Evolutionary conservation across 306 rosid species (phyloP).

Genomic region (Pyrus pyrifolia): DNA sequence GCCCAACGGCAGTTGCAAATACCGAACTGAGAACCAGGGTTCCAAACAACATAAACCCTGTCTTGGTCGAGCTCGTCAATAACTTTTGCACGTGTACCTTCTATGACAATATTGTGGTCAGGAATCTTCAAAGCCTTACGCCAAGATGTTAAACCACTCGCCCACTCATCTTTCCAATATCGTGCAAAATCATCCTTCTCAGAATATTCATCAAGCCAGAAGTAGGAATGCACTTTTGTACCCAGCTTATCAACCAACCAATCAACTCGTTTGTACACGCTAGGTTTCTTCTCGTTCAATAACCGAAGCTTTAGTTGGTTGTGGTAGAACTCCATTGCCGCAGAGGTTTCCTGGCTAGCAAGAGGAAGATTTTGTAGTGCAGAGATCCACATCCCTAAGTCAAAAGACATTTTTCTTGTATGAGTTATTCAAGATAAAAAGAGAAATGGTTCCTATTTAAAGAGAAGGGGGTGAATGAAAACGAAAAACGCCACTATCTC

Average conservation of each 20-base stretch:
- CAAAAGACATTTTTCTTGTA: conserved; percentile 17
- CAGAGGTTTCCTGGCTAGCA: conserved; percentile 77
- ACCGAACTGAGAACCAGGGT: conserved; percentile 70
- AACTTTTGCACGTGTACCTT: conserved; percentile 57
- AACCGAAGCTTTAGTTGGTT: conserved; percentile 70
- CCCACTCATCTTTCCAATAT: conserved; percentile 85
- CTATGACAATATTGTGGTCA: conserved; percentile 52
- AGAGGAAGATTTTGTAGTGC: conserved; percentile 69
- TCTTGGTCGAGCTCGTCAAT: conserved; percentile 45
- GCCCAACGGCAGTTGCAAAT: conserved; percentile 79
- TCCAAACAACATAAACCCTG: conserved; percentile 51
- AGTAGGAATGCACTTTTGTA: conserved; percentile 78
- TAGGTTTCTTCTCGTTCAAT: conserved; percentile 54
- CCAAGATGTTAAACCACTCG: conserved; percentile 85
- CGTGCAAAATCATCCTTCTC: conserved; percentile 76
- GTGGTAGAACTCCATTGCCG: conserved; percentile 80
- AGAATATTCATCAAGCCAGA: conserved; percentile 90
- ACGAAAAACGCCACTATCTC: too few relatives aligned
- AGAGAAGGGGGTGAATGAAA: neutral
- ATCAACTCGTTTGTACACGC: conserved; percentile 65
- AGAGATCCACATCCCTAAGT: conserved; percentile 56
- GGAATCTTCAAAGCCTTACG: conserved; percentile 67
- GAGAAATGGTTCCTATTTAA: neutral
- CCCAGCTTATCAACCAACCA: conserved; percentile 84
- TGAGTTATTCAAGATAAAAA: neutral